A percentile compares a stretch with the other conserved stretches of the same genome.
These are phyloP conservation scores for Vanderwaltozyma yarrowii DNA, from an alignment of 805 yeast species.

Conservation along the genomic window DNA sequence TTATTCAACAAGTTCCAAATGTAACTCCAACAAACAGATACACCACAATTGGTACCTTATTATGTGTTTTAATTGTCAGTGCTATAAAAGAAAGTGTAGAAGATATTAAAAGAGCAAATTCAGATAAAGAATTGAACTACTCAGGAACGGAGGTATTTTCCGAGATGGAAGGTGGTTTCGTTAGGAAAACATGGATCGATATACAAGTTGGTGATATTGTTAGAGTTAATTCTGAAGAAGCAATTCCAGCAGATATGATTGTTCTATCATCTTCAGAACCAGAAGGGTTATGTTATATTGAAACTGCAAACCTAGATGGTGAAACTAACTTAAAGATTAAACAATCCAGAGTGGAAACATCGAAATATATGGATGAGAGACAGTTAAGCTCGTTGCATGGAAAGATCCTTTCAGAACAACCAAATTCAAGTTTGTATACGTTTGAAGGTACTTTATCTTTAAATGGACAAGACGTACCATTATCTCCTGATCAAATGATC, in stretches of 20 bases:
- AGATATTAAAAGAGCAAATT: constrained; percentile 77
- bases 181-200: constrained; percentile 67
- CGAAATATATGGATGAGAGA: constrained; percentile 54
- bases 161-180: constrained; percentile 53
- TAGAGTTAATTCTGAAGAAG: constrained; percentile 72
- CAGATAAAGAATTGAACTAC: constrained; percentile 82
- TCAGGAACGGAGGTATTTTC: constrained; percentile 60
- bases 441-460: constrained; percentile 75
- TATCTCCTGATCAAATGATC: constrained; percentile 83
- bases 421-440: constrained; percentile 88
- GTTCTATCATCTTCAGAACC: constrained; percentile 91
- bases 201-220: constrained; percentile 89
- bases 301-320: constrained; percentile 95
- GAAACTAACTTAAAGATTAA: constrained; percentile 95
- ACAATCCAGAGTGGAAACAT: constrained; percentile 74
- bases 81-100: constrained; percentile 88
- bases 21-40: constrained; percentile 94
- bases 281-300: constrained; percentile 94
- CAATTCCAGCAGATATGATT: constrained; percentile 88
- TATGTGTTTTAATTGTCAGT: constrained; percentile 77
- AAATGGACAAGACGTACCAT: constrained; percentile 51
- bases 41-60: constrained; percentile 87
- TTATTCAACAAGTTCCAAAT: constrained; percentile 92
- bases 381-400: constrained; percentile 48
- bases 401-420: constrained; percentile 72